Base-by-base conservation (phyloP, 495 filamentous ascomycete genomes). In the Talaromyces wortmannii region DNA sequence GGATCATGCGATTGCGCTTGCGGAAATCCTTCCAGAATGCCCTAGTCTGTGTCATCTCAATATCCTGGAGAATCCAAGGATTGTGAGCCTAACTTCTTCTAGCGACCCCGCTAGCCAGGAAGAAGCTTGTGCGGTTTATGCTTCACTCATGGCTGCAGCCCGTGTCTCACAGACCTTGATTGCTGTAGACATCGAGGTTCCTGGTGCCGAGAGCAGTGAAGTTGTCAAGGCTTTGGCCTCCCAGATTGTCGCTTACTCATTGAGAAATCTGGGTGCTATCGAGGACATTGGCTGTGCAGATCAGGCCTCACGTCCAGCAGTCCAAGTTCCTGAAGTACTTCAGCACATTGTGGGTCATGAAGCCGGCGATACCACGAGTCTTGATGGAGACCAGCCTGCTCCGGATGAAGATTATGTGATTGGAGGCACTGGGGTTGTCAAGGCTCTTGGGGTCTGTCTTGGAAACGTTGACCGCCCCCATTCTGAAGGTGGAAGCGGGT, bases 371-470 rank as follows among this genome's bases (percentile, higher is more conserved):
- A 74, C 69, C 56, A 78, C 69, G 32, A 76, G 70, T 50, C 80
- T 88, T 43, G 82, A 84, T 32, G 80, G 87, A 30, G 82, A 86
- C 53, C 85, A 88, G 4, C 78, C 83, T 15, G 87, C 90, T 29
- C 89, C 92, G 1, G 90, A 95, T 59, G 88, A 95, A 46, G 90
- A 97, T 64, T 96, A 97, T 68, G 90, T 97, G 42, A 91, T 98
- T 62, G 91, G 92, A 40, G 92, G 92, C 16, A 96, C 92, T 0
- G 94, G 92, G 57, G 89, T 98, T 0, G 94, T 96, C 33, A 95
- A 97, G 68, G 92, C 91, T 18, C 74, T 98, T 52, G 87, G 90
- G 47, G 91, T 95, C 46, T 95, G 91, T 61, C 78, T 98, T 32
- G 85, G 87, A 53, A 95, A 95, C 59, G 54, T 72, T 46, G 77